phyloP scores from a whole-genome alignment of 805 yeast genomes.

The Candida easanensis region DNA sequence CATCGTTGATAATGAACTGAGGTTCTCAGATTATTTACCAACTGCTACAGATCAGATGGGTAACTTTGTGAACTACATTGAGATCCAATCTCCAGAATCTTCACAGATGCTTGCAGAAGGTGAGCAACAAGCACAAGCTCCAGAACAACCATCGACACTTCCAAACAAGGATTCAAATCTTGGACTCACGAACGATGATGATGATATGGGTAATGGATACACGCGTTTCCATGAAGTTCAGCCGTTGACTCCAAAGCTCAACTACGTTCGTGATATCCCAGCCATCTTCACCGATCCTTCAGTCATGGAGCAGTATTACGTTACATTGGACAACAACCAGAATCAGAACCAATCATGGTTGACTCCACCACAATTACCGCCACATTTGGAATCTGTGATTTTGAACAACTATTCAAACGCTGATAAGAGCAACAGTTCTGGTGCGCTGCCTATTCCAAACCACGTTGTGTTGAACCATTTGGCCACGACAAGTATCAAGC shows the following conservation, averaged over 20 bases:
- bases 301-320: conserved; percentile 82
- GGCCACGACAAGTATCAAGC: conserved; percentile 94
- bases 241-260: conserved; percentile 25
- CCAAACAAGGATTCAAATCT: conserved; percentile 52
- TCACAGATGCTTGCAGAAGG: conserved; percentile 35
- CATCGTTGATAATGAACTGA: conserved; percentile 88
- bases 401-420: conserved; percentile 63
- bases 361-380: conserved; percentile 96
- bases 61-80: conserved; percentile 88
- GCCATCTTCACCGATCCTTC: conserved; percentile 83
- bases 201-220: conserved; percentile 82
- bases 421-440: conserved; percentile 77
- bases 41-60: conserved; percentile 98
- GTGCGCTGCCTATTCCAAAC: conserved; percentile 90
- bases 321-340: conserved; percentile 70
- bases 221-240: conserved; percentile 70
- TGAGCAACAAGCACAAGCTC: conserved; percentile 24
- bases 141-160: conserved; percentile 3
- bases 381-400: conserved; percentile 92
- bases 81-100: conserved; percentile 44
- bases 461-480: conserved; percentile 92
- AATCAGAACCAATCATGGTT: conserved; percentile 59
- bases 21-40: conserved; percentile 86
- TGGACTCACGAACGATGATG: conserved; percentile 63
- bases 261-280: conserved; percentile 68